A percentile compares a stretch with the other conserved stretches of the same genome.
phyloP scores from a whole-genome alignment of 2,329 filamentous ascomycete species.

The Septoria petroselini region DNA sequence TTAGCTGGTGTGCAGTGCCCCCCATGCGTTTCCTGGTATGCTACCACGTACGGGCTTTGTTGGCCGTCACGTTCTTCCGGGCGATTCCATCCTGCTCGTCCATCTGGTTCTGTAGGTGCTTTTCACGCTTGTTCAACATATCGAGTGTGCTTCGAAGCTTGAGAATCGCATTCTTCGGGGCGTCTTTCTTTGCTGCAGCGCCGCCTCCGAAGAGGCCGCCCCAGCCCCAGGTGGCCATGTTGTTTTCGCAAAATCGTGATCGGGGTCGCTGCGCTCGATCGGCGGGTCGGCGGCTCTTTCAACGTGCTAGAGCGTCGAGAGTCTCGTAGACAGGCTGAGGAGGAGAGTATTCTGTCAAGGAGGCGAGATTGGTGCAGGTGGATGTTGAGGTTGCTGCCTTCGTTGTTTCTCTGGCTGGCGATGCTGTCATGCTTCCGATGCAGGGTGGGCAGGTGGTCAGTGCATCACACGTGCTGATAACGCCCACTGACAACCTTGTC shows the following conservation, averaged over 20 bases:
- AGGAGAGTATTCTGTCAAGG: background rate
- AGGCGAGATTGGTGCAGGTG: background rate
- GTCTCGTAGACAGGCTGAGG: background rate
- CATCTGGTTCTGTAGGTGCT: slow-evolving; percentile 86
- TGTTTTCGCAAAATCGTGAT: slow-evolving; percentile 13
- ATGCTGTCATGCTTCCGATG: slow-evolving; percentile 7
- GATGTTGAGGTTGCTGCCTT: slow-evolving; percentile 6
- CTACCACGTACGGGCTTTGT: slow-evolving; percentile 75
- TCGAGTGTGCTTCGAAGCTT: slow-evolving; percentile 83
- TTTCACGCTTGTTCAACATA: slow-evolving; percentile 96
- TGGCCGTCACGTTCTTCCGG: slow-evolving; percentile 79
- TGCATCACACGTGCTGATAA: slow-evolving; percentile 10
- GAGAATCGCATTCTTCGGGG: slow-evolving; percentile 94
- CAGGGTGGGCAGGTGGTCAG: slow-evolving; percentile 2
- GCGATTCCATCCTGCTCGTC: slow-evolving; percentile 86
- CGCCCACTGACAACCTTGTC: background rate
- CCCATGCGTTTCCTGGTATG: background rate
- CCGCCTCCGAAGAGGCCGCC: slow-evolving; percentile 79
- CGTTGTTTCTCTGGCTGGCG: background rate
- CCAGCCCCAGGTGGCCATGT: slow-evolving; percentile 51
- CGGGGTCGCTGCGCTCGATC: background rate
- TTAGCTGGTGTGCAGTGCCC: slow-evolving; percentile 1
- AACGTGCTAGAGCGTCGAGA: background rate
- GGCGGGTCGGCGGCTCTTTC: background rate
- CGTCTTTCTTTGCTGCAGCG: slow-evolving; percentile 82